Percentiles rank a stretch among this genome's conserved stretches.
phyloP scores from a whole-genome alignment of 2,329 filamentous ascomycete species.

The Didymella pinodella region DNA sequence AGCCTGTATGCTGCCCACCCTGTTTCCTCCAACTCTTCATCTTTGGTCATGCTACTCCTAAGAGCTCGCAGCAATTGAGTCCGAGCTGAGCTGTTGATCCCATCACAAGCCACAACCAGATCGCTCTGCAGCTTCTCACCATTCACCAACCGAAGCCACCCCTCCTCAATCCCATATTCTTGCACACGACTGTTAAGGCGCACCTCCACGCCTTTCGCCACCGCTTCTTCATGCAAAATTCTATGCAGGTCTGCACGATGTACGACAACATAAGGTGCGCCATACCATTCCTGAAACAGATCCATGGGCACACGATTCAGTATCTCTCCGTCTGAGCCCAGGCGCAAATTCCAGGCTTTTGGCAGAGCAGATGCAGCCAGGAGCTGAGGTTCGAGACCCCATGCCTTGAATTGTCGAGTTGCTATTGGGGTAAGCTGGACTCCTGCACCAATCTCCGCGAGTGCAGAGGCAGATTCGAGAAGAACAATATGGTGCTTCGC shows the following conservation, averaged over 20 bases:
- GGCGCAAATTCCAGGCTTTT: slow-evolving; percentile 15
- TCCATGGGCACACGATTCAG: slow-evolving; percentile 18
- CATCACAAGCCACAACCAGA: slow-evolving; percentile 26
- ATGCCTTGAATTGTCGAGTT: slow-evolving; percentile 15
- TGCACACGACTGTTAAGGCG: slow-evolving; percentile 22
- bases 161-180: slow-evolving; percentile 27
- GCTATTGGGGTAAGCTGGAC: slow-evolving; percentile 17
- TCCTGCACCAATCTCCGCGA: slow-evolving; percentile 17
- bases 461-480: slow-evolving; percentile 11
- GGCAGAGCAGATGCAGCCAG: slow-evolving; percentile 18
- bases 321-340: slow-evolving; percentile 44
- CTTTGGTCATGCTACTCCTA: background rate
- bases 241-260: slow-evolving; percentile 27
- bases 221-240: slow-evolving; percentile 25
- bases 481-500: slow-evolving; percentile 7
- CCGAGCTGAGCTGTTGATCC: slow-evolving; percentile 25
- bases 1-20: slow-evolving; percentile 28
- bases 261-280: slow-evolving; percentile 27
- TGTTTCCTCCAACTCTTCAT: slow-evolving; percentile 20
- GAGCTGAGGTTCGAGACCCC: slow-evolving; percentile 12
- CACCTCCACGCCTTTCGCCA: slow-evolving; percentile 25
- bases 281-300: slow-evolving; percentile 24
- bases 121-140: slow-evolving; percentile 20
- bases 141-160: slow-evolving; percentile 20
- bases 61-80: slow-evolving; percentile 15